Conservation (phyloP, 2,329 filamentous ascomycete genomes). For the Endocalyx cinctus region DNA sequence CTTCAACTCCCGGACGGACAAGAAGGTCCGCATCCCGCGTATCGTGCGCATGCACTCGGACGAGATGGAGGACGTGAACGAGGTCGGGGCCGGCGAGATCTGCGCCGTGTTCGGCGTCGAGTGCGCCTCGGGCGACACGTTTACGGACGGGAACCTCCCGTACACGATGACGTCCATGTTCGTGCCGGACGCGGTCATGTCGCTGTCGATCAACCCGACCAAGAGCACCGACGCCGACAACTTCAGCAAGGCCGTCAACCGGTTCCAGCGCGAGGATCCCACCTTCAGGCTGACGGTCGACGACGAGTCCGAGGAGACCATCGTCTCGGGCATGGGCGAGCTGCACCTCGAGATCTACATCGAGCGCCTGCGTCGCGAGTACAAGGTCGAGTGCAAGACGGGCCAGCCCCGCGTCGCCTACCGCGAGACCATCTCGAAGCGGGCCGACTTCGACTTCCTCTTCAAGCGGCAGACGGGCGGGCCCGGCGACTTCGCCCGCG, state of each 20-base stretch:
- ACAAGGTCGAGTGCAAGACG: slow-evolving; percentile 93
- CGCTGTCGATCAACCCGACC: slow-evolving; percentile 94
- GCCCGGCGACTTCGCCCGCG: slow-evolving; percentile 90
- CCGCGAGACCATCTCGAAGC: slow-evolving; percentile 82
- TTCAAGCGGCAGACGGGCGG: slow-evolving; percentile 95
- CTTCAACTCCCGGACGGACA: slow-evolving; percentile 89
- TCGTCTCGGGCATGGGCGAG: slow-evolving; percentile 98
- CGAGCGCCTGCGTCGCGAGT: slow-evolving; percentile 93
- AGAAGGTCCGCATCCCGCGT: slow-evolving; percentile 93
- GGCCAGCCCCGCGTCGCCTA: slow-evolving; percentile 96
- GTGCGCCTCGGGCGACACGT: slow-evolving; percentile 95
- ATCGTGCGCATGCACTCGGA: slow-evolving; percentile 99
- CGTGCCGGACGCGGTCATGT: slow-evolving; percentile 96
- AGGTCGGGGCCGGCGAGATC: slow-evolving; percentile 94
- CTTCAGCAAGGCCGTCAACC: slow-evolving; percentile 98
- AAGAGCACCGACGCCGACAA: slow-evolving; percentile 84
- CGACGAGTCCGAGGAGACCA: slow-evolving; percentile 87
- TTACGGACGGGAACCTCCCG: slow-evolving; percentile 86
- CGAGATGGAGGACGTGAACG: slow-evolving; percentile 94
- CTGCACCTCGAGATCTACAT: slow-evolving; percentile 96
- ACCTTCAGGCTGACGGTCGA: slow-evolving; percentile 96
- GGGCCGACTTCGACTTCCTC: slow-evolving; percentile 83
- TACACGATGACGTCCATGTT: slow-evolving; percentile 99
- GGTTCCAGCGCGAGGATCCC: slow-evolving; percentile 96
- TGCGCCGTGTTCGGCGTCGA: slow-evolving; percentile 98